Percentiles rank a stretch among this genome's conserved stretches.
These are phyloP conservation scores for Thuja plicata DNA, from an alignment of 83 land plant species.

Conservation along the genomic window DNA sequence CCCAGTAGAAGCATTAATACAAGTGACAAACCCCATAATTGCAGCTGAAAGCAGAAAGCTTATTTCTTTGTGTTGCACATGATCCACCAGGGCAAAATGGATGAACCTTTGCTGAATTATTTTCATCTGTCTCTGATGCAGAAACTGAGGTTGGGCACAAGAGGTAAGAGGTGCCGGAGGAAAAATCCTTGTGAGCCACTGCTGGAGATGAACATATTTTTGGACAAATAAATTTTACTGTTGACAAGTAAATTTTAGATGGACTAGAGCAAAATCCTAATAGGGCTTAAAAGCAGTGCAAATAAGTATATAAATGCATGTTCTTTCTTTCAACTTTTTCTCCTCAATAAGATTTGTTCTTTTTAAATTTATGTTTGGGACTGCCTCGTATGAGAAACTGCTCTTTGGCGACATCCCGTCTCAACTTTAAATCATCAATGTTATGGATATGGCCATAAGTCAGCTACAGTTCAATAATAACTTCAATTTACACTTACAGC, in stretches of 20 bases:
- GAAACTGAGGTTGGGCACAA: no score
- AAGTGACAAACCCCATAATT: no score
- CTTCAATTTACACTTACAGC: not conserved
- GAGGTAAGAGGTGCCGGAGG: no score
- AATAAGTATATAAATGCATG: not conserved
- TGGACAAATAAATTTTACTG: not conserved
- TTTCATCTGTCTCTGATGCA: no score
- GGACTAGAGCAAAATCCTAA: not conserved
- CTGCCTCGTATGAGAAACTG: not conserved
- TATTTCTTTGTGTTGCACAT: no score
- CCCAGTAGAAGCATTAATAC: no score
- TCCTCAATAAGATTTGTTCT: not conserved
- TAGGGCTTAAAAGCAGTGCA: not conserved
- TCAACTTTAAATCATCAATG: not conserved
- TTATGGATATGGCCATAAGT: not conserved
- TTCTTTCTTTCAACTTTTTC: not conserved
- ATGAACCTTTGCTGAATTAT: no score
- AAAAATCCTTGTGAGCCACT: no score
- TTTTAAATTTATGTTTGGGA: not conserved
- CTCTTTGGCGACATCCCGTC: not conserved
- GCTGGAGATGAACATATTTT: no score
- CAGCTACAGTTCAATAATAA: not conserved
- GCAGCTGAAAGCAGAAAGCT: no score
- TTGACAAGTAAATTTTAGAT: not conserved
- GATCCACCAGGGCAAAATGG: no score